Percentiles rank a stretch among this genome's conserved stretches.
phyloP scores from a whole-genome alignment of 495 filamentous ascomycete genomes.

The Talaromyces ruber region DNA sequence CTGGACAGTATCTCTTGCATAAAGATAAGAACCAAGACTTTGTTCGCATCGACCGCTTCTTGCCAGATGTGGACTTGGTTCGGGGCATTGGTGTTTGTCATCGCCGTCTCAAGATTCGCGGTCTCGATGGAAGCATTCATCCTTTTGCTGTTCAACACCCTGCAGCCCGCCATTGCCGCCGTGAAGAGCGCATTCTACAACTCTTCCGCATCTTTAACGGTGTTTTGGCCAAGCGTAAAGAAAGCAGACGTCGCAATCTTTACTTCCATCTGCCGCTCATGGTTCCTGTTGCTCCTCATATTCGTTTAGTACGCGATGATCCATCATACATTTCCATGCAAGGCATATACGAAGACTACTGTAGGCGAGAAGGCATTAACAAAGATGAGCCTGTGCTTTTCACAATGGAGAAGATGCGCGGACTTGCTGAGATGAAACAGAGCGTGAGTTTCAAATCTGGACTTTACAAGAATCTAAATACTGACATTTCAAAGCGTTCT shows the following conservation, averaged over 20 bases:
- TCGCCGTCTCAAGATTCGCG: slow-evolving; percentile 86
- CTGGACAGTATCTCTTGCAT: slow-evolving; percentile 92
- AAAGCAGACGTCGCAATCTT: slow-evolving; percentile 84
- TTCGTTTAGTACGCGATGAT: slow-evolving; percentile 91
- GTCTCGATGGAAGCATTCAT: slow-evolving; percentile 95
- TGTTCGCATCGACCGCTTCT: slow-evolving; percentile 89
- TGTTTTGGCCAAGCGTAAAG: slow-evolving; percentile 79
- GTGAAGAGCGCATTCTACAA: slow-evolving; percentile 91
- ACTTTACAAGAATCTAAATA: not conserved
- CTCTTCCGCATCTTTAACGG: slow-evolving; percentile 98
- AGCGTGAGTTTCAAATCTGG: slow-evolving; percentile 36
- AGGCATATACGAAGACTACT: slow-evolving; percentile 91
- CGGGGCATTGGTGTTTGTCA: slow-evolving; percentile 83
- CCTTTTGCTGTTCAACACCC: slow-evolving; percentile 94
- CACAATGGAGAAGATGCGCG: slow-evolving; percentile 85
- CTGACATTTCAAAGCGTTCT: slow-evolving; percentile 40
- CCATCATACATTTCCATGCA: slow-evolving; percentile 90
- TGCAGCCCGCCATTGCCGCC: slow-evolving; percentile 78
- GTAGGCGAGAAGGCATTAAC: slow-evolving; percentile 69
- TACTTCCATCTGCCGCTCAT: slow-evolving; percentile 94
- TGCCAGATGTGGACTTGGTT: slow-evolving; percentile 88
- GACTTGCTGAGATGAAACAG: slow-evolving; percentile 59
- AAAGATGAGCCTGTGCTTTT: slow-evolving; percentile 95
- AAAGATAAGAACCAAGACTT: slow-evolving; percentile 99
- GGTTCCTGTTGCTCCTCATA: slow-evolving; percentile 86